phyloP scores from a whole-genome alignment of 176 grass and related monocot species.

The Phyllostachys edulis region DNA sequence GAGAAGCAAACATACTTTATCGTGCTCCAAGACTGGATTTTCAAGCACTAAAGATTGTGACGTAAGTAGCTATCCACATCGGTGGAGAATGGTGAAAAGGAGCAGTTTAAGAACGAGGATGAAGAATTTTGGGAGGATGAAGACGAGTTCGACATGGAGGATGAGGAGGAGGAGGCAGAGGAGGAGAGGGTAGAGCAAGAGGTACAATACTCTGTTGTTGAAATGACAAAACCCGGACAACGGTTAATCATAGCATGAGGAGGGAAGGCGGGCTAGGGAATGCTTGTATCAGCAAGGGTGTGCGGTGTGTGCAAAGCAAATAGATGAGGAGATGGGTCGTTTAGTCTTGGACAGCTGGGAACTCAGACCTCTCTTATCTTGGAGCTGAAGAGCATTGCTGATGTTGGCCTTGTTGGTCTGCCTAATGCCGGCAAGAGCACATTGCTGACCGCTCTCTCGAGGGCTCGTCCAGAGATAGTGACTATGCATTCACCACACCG shows the following conservation, averaged over 20 bases:
- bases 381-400: slow-evolving; percentile 54
- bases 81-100: slow-evolving; percentile 12
- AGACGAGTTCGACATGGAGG: slow-evolving; percentile 12
- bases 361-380: slow-evolving; percentile 70
- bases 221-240: slow-evolving; percentile 79
- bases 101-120: too few relatives aligned
- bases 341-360: slow-evolving; percentile 50
- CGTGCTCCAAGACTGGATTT: not conserved
- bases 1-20: not conserved
- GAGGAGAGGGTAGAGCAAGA: slow-evolving; percentile 38
- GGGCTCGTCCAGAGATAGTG: too few relatives aligned
- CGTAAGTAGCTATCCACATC: not conserved
- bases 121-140: not conserved
- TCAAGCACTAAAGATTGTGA: not conserved
- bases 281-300: slow-evolving; percentile 44
- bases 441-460: too few relatives aligned
- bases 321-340: slow-evolving; percentile 25
- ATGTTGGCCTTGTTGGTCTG: too few relatives aligned
- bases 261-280: slow-evolving; percentile 75
- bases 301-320: slow-evolving; percentile 35
- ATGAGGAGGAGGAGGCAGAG: not conserved
- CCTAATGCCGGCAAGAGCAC: too few relatives aligned
- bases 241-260: slow-evolving; percentile 63
- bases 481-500: too few relatives aligned
- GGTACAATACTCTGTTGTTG: slow-evolving; percentile 59